Base-by-base conservation (phyloP, 371 early-diverging fungal species). In the Zopfochytrium polystomum region DNA sequence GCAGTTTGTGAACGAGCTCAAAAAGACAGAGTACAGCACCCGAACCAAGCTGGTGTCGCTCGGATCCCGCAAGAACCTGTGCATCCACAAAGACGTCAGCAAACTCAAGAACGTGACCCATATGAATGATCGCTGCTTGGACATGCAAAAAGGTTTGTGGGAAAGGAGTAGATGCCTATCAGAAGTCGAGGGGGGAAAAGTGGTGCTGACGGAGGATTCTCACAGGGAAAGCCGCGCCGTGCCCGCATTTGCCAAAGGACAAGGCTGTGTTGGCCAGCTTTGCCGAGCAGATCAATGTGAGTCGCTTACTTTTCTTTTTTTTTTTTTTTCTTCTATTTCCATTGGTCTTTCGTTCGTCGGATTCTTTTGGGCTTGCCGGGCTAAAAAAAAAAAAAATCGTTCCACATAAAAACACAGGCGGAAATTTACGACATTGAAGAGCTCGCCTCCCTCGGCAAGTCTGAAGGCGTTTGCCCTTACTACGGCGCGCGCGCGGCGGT, bases 1-100 rank as follows among this genome's bases (percentile, higher is more conserved):
- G 13, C 99, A 99, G 63, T 90, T 97, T 62, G 79, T 96, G 0
- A 74, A 80, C 46, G 95, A 98, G 70, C 63, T 96, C 1, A 80
- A 85, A 65, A 92, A 88, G 64, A 95, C 98, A 2, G 62, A 60
- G 3, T 91, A 89, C 63, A 77, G 75, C 0, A 79, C 82, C 1
- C 60, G 82, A 18, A 66, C 82, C 3, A 64, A 62, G 49, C 79
- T 80, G n/a, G 82, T 89, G 11, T 84, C 90, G 3, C 79, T 94
- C 15, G 96, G 90, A 6, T 90, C 91, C n/a, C 82, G 94, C 57
- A 85, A 82, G 73, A 88, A 85, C 43, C 76, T 91, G 22, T 96
- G 93, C 73, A 89, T 87, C 62, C 89, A 91, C 75, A 77, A 80
- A 27, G 65, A 77, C 18, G 85, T 90, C 13, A 77, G 66, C 2